Percentiles rank a stretch among this genome's conserved stretches.
phyloP scores from a whole-genome alignment of 2,329 filamentous ascomycete species.

The Pestalotiopsis fici region DNA sequence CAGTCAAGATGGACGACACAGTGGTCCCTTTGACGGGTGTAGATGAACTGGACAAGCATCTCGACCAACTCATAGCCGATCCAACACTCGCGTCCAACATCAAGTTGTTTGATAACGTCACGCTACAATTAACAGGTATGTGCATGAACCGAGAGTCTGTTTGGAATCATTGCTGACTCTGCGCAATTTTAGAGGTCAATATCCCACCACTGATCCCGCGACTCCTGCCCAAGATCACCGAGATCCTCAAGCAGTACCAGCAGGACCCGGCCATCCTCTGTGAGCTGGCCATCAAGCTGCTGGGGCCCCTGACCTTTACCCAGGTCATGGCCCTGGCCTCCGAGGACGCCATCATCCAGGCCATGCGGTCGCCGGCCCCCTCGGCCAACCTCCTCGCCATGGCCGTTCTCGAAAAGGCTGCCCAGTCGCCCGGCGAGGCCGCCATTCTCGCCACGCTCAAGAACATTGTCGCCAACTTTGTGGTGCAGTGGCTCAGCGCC shows the following conservation, averaged over 20 bases:
- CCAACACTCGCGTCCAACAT: conserved; percentile 42
- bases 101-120: conserved; percentile 59
- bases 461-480: conserved; percentile 46
- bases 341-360: conserved; percentile 50
- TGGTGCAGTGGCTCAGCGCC: conserved; percentile 54
- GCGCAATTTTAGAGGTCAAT: conserved; percentile 44
- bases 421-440: conserved; percentile 46
- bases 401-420: conserved; percentile 56
- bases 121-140: conserved; percentile 60
- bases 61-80: conserved; percentile 49
- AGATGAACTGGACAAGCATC: conserved; percentile 54
- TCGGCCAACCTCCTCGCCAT: conserved; percentile 61
- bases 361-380: conserved; percentile 53
- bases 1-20: conserved; percentile 39
- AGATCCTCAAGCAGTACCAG: conserved; percentile 51
- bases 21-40: conserved; percentile 49
- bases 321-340: conserved; percentile 53
- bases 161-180: background rate
- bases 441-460: conserved; percentile 52
- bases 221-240: conserved; percentile 54
- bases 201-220: conserved; percentile 51
- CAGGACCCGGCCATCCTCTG: conserved; percentile 53
- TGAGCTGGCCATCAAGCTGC: conserved; percentile 56
- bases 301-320: conserved; percentile 53
- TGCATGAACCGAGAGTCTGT: too few species aligned